These are phyloP conservation scores for Podila horticola DNA, from an alignment of 192 early-diverging fungal species.

Conservation along the genomic window DNA sequence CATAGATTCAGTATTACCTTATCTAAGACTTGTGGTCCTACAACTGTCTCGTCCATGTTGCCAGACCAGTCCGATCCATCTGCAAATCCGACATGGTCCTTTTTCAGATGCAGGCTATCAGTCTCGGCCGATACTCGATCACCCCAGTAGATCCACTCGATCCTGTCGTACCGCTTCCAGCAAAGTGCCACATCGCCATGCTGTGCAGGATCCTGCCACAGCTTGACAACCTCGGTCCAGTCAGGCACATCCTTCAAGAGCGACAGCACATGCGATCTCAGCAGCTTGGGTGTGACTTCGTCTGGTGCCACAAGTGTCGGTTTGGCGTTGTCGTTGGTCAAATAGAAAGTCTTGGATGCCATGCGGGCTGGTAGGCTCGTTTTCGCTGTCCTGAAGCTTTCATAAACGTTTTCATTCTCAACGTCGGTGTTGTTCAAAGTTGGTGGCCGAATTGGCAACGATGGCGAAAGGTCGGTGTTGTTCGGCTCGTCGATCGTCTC, in stretches of 20 bases:
- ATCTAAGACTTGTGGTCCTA: slow-evolving; percentile 52
- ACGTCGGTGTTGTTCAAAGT: too few species aligned
- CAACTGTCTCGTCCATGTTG: slow-evolving; percentile 34
- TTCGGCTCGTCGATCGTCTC: background rate
- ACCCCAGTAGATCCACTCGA: slow-evolving; percentile 54
- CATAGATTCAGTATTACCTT: slow-evolving; percentile 24
- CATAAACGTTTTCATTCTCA: background rate
- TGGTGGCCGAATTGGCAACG: slow-evolving; percentile 6
- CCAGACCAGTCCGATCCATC: slow-evolving; percentile 46
- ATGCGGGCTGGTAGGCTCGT: slow-evolving; percentile 16
- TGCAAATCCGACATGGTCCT: slow-evolving; percentile 43
- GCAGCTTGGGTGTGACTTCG: slow-evolving; percentile 36
- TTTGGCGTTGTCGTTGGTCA: slow-evolving; percentile 28
- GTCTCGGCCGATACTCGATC: slow-evolving; percentile 30
- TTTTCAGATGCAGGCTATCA: slow-evolving; percentile 20
- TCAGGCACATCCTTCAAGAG: slow-evolving; percentile 37
- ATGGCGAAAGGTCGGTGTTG: background rate
- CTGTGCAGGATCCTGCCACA: slow-evolving; percentile 37
- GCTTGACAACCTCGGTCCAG: slow-evolving; percentile 49
- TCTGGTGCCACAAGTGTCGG: slow-evolving; percentile 35
- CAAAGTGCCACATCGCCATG: slow-evolving; percentile 49
- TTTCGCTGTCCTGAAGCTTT: slow-evolving; percentile 19
- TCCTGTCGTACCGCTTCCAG: slow-evolving; percentile 57
- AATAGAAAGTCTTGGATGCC: slow-evolving; percentile 31
- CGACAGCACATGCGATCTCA: slow-evolving; percentile 38